A percentile compares a stretch with the other conserved stretches of the same genome.
These are phyloP conservation scores for Pyrus communis DNA, from an alignment of 306 rosid species.

Conservation along the genomic window DNA sequence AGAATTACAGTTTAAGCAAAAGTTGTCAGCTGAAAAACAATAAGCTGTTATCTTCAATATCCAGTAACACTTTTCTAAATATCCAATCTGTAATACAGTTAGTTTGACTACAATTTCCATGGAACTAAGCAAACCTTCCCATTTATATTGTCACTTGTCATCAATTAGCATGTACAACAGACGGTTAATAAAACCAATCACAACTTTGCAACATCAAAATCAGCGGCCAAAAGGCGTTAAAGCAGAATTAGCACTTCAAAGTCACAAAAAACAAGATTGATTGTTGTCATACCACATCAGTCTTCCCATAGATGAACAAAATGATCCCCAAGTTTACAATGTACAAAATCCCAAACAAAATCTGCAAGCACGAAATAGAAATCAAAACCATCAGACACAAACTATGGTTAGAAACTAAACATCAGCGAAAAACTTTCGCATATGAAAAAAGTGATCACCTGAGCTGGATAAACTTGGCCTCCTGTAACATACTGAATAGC, in stretches of 20 bases:
- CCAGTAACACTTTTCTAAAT: background rate
- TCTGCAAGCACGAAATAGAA: constrained; percentile 35
- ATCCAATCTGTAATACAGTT: background rate
- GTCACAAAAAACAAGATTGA: background rate
- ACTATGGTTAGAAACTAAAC: background rate
- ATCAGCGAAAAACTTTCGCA: background rate
- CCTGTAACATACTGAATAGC: constrained; percentile 54
- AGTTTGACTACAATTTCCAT: background rate
- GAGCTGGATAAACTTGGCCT: constrained; percentile 73
- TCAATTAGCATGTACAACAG: background rate
- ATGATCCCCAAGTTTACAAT: constrained; percentile 60
- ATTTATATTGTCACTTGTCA: background rate
- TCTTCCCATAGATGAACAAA: constrained; percentile 58
- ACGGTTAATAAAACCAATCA: background rate
- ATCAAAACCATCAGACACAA: background rate
- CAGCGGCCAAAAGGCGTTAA: background rate
- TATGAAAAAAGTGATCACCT: constrained; percentile 28
- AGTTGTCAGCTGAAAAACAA: background rate
- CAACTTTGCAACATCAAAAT: background rate
- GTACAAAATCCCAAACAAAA: constrained; percentile 74
- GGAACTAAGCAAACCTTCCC: background rate
- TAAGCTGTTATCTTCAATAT: background rate
- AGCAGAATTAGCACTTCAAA: background rate
- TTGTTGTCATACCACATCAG: constrained; percentile 57
- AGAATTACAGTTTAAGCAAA: background rate